A percentile compares a stretch with the other conserved stretches of the same genome.
phyloP scores from a whole-genome alignment of 345 rosid genomes.

The Aegle marmelos region DNA sequence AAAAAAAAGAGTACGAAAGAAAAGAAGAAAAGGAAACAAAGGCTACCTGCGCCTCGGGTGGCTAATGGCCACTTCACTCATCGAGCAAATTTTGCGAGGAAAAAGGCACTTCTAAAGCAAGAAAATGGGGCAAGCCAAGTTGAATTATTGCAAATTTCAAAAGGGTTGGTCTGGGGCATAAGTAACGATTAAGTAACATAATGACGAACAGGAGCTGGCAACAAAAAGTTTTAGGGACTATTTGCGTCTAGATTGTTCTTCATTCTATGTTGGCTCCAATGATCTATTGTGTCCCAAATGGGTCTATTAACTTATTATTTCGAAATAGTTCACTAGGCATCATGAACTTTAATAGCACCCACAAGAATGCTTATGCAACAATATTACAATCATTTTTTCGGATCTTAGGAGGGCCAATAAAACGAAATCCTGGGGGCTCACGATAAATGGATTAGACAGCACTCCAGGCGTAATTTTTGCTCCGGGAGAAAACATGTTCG shows the following conservation, averaged over 20 bases:
- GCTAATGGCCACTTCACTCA: slow-evolving; percentile 1
- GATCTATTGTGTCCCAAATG: neutral
- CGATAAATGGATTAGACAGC: neutral
- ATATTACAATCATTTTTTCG: neutral
- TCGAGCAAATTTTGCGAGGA: slow-evolving; percentile 12
- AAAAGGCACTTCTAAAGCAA: slow-evolving; percentile 20
- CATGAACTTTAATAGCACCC: neutral
- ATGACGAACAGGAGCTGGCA: neutral
- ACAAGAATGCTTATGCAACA: slow-evolving; percentile 10
- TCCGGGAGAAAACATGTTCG: neutral
- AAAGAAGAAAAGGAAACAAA: neutral
- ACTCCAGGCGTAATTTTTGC: neutral
- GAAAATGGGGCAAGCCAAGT: slow-evolving; percentile 6
- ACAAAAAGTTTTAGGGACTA: neutral
- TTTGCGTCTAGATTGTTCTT: neutral
- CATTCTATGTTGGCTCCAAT: neutral
- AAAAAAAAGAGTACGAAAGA: neutral
- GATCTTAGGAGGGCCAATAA: neutral
- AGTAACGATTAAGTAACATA: slow-evolving; percentile 39
- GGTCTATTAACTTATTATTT: neutral
- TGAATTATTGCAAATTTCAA: slow-evolving; percentile 29
- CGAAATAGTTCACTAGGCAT: neutral
- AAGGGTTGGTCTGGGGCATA: slow-evolving; percentile 17
- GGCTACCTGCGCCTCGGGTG: neutral
- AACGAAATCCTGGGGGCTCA: neutral